Base-by-base conservation (phyloP, 345 rosid genomes). In the Melaleuca alternifolia region DNA sequence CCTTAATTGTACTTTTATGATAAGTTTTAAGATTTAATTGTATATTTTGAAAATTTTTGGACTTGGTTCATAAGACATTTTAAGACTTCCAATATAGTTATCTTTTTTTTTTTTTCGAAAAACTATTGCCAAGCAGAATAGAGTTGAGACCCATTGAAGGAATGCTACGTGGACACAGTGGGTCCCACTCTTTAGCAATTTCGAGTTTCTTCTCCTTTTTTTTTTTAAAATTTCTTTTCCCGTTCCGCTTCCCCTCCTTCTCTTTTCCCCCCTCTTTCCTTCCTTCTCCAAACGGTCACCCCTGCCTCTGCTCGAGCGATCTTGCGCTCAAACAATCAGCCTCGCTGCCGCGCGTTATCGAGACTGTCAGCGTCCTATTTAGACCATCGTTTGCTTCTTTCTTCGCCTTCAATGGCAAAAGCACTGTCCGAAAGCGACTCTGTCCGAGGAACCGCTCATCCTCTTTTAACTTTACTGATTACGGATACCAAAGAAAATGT, bases 251-350 rank as follows among this genome's bases (percentile, higher is more conserved):
- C 4, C 65, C n/a, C 33, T 5, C 26, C 14, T 6, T 11, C 13
- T 59, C 7, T 15, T 59, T 30, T 2, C 65, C 0, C 0, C 7
- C 12, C 14, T 11, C 33, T 0, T 13, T 13, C 52, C 10, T 50
- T 50, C 52, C 52, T 51, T 51, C 52, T 51, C 14, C 5, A 0
- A 51, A 11, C 52, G 5, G 6, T n/a, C n/a, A 11, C 16, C 0
- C 8, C 14, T 6, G 65, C 65, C 33, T 0, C 30, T 12, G 65
- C 65, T 59, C 30, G 33, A 26, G 65, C 65, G 33, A 11, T 26
- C 33, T 26, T 7, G 15, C 4, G 30, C 33, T 57, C 33, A 6
- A 57, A 18, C 30, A 5, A 26, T 6, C 33, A 2, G 3, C 41
- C 41, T 41, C 41, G 4, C 41, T 4, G 30, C 65, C 7, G 65